These are phyloP conservation scores for Fusarium subtropicale DNA, from an alignment of 2,329 filamentous ascomycete genomes.

Conservation along the genomic window DNA sequence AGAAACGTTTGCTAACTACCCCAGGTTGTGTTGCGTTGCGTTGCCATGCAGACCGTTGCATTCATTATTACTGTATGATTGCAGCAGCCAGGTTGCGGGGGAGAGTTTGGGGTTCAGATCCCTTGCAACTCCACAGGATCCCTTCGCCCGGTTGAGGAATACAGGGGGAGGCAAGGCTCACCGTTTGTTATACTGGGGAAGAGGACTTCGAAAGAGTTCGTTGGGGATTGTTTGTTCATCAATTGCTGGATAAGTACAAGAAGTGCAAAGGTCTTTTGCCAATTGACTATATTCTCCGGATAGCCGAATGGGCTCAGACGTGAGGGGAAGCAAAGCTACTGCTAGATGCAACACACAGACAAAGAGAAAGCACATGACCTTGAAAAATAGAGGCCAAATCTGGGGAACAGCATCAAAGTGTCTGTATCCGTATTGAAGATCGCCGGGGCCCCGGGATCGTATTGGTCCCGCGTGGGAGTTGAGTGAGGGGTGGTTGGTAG, in stretches of 20 bases:
- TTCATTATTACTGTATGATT: not conserved
- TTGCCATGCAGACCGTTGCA: slow-evolving; percentile 7
- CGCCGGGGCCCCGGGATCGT: slow-evolving; percentile 32
- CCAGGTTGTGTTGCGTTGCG: slow-evolving; percentile 13
- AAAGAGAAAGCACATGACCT: slow-evolving; percentile 6
- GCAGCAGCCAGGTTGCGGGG: slow-evolving; percentile 35
- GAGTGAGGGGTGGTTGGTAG: not conserved
- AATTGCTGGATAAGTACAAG: slow-evolving; percentile 1
- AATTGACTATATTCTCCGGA: slow-evolving; percentile 24
- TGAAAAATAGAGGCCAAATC: slow-evolving; percentile 3
- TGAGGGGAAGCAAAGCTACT: slow-evolving; percentile 22
- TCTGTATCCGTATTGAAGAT: slow-evolving; percentile 18
- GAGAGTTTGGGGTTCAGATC: slow-evolving; percentile 37
- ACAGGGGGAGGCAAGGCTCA: slow-evolving; percentile 19
- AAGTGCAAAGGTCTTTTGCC: not conserved
- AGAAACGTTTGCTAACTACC: slow-evolving; percentile 31
- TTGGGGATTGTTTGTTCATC: slow-evolving; percentile 9
- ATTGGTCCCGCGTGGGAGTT: not conserved
- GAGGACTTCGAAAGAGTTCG: not conserved
- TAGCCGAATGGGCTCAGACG: slow-evolving; percentile 3
- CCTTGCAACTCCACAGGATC: slow-evolving; percentile 44
- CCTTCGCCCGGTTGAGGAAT: slow-evolving; percentile 41
- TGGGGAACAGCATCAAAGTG: slow-evolving; percentile 21
- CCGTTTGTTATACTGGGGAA: slow-evolving; percentile 36
- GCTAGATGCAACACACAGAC: not conserved